These are phyloP conservation scores for Pseudogymnoascus sp. DNA, from an alignment of 2,329 filamentous ascomycete species.

Conservation along the genomic window DNA sequence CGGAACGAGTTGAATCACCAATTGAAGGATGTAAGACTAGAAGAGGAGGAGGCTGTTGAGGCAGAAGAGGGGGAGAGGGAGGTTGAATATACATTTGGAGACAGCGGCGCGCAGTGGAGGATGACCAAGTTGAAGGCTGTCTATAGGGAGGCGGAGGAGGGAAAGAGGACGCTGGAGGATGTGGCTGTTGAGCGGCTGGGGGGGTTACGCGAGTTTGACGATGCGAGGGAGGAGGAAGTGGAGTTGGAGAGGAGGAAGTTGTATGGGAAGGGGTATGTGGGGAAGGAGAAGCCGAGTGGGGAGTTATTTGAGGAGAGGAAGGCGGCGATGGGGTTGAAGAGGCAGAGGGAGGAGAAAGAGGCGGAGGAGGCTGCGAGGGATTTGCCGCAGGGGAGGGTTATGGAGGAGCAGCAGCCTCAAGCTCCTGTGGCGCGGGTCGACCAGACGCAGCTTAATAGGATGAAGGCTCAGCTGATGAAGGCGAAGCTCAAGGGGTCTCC, in stretches of 20 bases:
- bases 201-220: slow-evolving; percentile 75
- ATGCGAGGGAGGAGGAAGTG: slow-evolving; percentile 85
- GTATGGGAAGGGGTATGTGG: slow-evolving; percentile 78
- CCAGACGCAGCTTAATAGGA: slow-evolving; percentile 73
- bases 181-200: slow-evolving; percentile 78
- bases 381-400: slow-evolving; percentile 46
- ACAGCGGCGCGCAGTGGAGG: slow-evolving; percentile 84
- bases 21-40: slow-evolving; percentile 52
- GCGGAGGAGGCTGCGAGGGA: slow-evolving; percentile 27
- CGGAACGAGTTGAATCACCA: slow-evolving; percentile 73
- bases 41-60: slow-evolving; percentile 46
- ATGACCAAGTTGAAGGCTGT: slow-evolving; percentile 91
- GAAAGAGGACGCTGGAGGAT: slow-evolving; percentile 65
- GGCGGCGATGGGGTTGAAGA: slow-evolving; percentile 45
- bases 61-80: slow-evolving; percentile 46
- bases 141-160: slow-evolving; percentile 70
- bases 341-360: slow-evolving; percentile 31
- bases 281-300: slow-evolving; percentile 79
- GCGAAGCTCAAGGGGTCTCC: slow-evolving; percentile 76
- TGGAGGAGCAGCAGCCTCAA: slow-evolving; percentile 46
- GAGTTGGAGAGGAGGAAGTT: slow-evolving; percentile 75
- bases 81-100: slow-evolving; percentile 79
- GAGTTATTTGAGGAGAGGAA: slow-evolving; percentile 76
- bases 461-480: slow-evolving; percentile 93
- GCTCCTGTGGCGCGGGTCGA: slow-evolving; percentile 51